Percentiles rank a stretch among this genome's conserved stretches.
Evolutionary conservation across 192 early-diverging fungal genomes (phyloP).

Genomic region (Entomortierella parvispora): DNA sequence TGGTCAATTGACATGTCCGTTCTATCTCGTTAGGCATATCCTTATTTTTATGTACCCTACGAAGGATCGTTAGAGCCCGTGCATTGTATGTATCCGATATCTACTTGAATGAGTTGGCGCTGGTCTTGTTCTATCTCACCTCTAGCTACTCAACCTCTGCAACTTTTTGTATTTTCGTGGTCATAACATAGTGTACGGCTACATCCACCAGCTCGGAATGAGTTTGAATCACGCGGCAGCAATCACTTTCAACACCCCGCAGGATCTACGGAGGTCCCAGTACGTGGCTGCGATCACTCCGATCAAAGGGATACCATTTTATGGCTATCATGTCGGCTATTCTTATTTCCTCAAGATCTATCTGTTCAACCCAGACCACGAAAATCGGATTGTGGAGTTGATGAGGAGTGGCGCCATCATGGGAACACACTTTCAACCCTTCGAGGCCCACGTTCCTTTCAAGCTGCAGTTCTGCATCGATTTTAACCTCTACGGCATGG

Average conservation of each 20-base stretch:
- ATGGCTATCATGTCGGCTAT: conserved; percentile 83
- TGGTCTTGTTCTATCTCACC: background rate
- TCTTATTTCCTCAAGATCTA: conserved; percentile 82
- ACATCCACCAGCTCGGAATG: conserved; percentile 63
- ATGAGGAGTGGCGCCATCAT: conserved; percentile 80
- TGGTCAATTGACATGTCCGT: background rate
- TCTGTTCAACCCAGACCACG: conserved; percentile 68
- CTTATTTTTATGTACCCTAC: conserved; percentile 87
- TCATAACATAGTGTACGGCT: conserved; percentile 41
- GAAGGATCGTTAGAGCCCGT: conserved; percentile 50
- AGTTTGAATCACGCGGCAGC: conserved; percentile 79
- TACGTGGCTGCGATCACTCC: conserved; percentile 76
- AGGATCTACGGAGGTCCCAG: conserved; percentile 23
- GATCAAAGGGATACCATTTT: conserved; percentile 87
- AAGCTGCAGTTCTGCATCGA: conserved; percentile 88
- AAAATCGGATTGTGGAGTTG: conserved; percentile 68
- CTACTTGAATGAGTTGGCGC: conserved; percentile 45
- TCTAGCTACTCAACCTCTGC: no score
- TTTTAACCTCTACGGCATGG: conserved; percentile 89
- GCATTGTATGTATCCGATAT: conserved; percentile 18
- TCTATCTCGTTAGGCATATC: conserved; percentile 63
- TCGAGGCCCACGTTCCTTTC: conserved; percentile 86
- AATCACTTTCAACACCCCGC: conserved; percentile 52
- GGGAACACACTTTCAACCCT: conserved; percentile 72
- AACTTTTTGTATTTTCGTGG: no score